These are phyloP conservation scores for Colletotrichum aenigma DNA, from an alignment of 2,329 filamentous ascomycete genomes.

Conservation along the genomic window DNA sequence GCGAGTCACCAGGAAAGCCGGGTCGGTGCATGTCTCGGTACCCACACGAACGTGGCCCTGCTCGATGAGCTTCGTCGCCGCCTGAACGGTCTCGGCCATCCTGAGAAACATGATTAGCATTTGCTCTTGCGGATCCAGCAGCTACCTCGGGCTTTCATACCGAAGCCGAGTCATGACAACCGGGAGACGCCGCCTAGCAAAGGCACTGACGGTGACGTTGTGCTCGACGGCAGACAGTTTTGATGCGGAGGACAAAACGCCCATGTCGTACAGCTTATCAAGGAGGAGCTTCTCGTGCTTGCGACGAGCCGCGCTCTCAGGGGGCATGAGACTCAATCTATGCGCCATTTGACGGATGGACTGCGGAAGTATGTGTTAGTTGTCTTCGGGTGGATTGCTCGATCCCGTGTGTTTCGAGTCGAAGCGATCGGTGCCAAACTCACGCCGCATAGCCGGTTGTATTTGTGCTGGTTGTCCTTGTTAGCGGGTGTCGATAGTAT, in stretches of 20 bases:
- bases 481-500: not conserved
- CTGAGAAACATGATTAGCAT: slow-evolving; percentile 1
- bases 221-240: slow-evolving; percentile 87
- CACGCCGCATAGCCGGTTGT: slow-evolving; percentile 71
- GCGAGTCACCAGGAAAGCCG: slow-evolving; percentile 86
- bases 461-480: slow-evolving; percentile 45
- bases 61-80: slow-evolving; percentile 86
- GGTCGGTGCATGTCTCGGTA: slow-evolving; percentile 87
- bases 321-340: slow-evolving; percentile 81
- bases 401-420: not conserved
- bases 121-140: not conserved
- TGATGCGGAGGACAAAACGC: slow-evolving; percentile 76
- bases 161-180: slow-evolving; percentile 89
- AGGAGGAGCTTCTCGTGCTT: slow-evolving; percentile 88
- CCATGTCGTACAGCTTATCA: slow-evolving; percentile 93
- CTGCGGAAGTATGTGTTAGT: slow-evolving; percentile 43
- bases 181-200: slow-evolving; percentile 82
- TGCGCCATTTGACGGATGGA: slow-evolving; percentile 91
- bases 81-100: slow-evolving; percentile 91
- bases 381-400: not conserved
- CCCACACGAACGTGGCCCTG: slow-evolving; percentile 93
- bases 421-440: slow-evolving; percentile 29
- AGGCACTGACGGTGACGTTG: slow-evolving; percentile 85
- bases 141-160: not conserved
- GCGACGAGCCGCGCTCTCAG: slow-evolving; percentile 75